phyloP scores from a whole-genome alignment of 345 rosid species.

The Lepidium sativum region DNA sequence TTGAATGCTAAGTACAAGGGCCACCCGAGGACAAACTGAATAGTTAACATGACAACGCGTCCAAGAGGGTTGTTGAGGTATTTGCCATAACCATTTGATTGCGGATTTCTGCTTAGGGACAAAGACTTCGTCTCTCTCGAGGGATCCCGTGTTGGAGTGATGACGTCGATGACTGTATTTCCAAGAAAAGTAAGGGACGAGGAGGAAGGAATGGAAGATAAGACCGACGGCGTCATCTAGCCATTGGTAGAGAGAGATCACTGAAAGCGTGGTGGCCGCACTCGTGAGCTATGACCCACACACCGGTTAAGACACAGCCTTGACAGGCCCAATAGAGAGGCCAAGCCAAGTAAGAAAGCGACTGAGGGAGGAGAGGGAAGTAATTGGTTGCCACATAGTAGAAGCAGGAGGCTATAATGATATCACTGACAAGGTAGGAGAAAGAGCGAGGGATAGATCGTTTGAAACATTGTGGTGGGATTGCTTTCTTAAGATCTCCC shows the following conservation, averaged over 20 bases:
- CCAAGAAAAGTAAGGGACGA: constrained; percentile 93
- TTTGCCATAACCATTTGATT: constrained; percentile 47
- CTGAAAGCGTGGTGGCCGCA: constrained; percentile 98
- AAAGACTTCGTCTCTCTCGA: constrained; percentile 78
- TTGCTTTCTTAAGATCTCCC: constrained; percentile 64
- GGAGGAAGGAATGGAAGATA: constrained; percentile 67
- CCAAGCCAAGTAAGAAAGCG: constrained; percentile 67
- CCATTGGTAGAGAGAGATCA: constrained; percentile 80
- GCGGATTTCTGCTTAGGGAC: constrained; percentile 56
- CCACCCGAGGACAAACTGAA: constrained; percentile 73
- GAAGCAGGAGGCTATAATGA: constrained; percentile 44
- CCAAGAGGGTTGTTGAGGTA: constrained; percentile 76
- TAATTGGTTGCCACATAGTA: constrained; percentile 48
- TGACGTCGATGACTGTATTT: constrained; percentile 93
- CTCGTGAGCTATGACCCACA: constrained; percentile 91
- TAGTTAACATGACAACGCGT: constrained; percentile 34
- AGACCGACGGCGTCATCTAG: constrained; percentile 80
- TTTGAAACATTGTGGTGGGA: constrained; percentile 82
- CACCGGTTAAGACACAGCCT: constrained; percentile 66
- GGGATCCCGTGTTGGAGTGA: constrained; percentile 82
- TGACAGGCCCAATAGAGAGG: constrained; percentile 71
- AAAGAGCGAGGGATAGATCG: constrained; percentile 75
- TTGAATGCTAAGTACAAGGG: constrained; percentile 78
- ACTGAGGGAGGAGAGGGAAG: constrained; percentile 44
- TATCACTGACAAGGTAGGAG: constrained; percentile 56